Base-by-base conservation (phyloP, 2,329 filamentous ascomycete genomes). In the Phaeoacremonium minimum region DNA sequence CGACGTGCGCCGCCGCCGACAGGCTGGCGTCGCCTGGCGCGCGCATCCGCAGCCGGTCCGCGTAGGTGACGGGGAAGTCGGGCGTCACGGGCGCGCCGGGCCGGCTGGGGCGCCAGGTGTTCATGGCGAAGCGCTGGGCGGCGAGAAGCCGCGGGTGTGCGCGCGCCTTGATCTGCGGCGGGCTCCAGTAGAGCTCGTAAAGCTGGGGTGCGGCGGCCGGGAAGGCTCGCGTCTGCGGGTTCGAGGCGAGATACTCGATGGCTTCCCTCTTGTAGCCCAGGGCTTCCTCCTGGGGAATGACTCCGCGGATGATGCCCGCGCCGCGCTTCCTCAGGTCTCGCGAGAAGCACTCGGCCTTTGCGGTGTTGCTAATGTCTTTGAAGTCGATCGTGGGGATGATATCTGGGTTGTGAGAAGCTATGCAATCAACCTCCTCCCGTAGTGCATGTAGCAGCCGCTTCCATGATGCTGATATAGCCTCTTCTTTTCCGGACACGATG, bases 1-100 rank as follows among this genome's bases (percentile, higher is more conserved):
- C 80, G 5, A 79, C 61, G 42, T 82, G 77, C 2, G 78, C 73
- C 1, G 73, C 77, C 0, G 79, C 4, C 15, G 28, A 20, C 3
- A 61, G 1, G 71, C 66, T 41, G 77, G 78, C 12, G 65, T 66
- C 30, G 64, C 38, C 34, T 40, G 42, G 12, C 40, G 31, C 6
- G 29, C 31, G 61, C 33, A 82, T 78, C 7, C 74, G 68, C 28
- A 82, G 58, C 4, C 77, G 69, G 46, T 84, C 80, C 4, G 75
- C 78, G 44, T 84, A 84, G 15, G 69, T 63, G 11, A 82, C 54
- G 2, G 79, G 77, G n/a, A 55, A 58, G 35, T 54, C 49, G 18
- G 60, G 51, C 44, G 51, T 55, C n/a, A 75, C 70, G 28, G 60
- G 58, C 7, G 67, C 61, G 11, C 56, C 50, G 3, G 64, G 61